Base-by-base conservation (phyloP, 441 rosid genomes). In the Isatis lusitanica region DNA sequence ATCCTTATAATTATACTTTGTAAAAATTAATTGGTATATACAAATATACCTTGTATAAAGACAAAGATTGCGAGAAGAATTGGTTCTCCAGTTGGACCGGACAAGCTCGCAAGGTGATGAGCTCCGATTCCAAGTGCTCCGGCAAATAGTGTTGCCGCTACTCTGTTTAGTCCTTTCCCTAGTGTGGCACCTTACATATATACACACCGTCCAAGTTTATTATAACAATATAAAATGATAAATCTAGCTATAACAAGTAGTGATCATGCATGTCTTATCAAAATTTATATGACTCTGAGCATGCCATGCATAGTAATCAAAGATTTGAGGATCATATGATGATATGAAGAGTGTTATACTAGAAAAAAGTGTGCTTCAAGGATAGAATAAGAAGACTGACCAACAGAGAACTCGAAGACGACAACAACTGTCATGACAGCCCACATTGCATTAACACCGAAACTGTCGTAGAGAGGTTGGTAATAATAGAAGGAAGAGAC, bases 371-470 rank as follows among this genome's bases (percentile, higher is more conserved):
- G 36, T 3, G 28, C 30, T 21, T 11, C 4, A 6, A 10, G 21
- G n/a, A 35, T 26, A 9, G 28, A n/a, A 16, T 15, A 31, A 55
- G 15, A 40, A 59, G 53, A 73, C 78, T 56, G 44, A 88, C 98
- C 96, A 2, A 90, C 95, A 7, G 88, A 84, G 73, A 85, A 88
- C 72, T 93, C 98, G 28, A 88, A 93, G 66, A 91, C 91, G 36
- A 90, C 88, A 3, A 87, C 91, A n/a, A 90, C 97, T 30, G 98
- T 94, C 75, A 94, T 86, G 5, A 91, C 83, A 50, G 93, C 93
- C 97, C 98, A 90, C 83, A 85, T 84, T 63, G 94, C 92, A 48
- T 88, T 76, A 69, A 79, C 85, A 4, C 90, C 96, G 40, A 91
- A 88, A 71, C 48, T 83, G 13, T 83, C 68, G 63, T 86, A 87